Evolutionary conservation across 805 yeast genomes (phyloP), one percentile per base, ranked within the genome.

Genomic region (Cyberlindnera petersonii): DNA sequence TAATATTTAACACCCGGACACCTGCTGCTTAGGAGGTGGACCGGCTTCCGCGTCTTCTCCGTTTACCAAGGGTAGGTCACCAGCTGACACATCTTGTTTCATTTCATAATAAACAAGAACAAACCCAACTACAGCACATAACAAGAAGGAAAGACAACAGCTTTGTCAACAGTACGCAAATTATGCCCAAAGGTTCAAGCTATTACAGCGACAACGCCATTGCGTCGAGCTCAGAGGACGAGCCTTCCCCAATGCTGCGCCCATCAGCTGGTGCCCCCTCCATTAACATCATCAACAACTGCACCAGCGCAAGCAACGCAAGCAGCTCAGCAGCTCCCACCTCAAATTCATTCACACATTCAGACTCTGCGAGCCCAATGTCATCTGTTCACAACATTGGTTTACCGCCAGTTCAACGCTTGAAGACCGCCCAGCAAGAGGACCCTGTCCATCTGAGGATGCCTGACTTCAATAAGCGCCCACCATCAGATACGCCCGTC

Each of bases 401-500:
- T 33, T 35, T 23, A 17, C 37, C 6, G 35, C 34, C 17, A 19
- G 11, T 9, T 17, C 10, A 17, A 20, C 24, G 18, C n/a, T n/a
- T n/a, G 28, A n/a, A 5, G 29, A 9, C 23, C 31, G 21, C n/a
- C 30, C 23, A 5, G 28, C 13, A n/a, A 9, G 40, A 30, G 16
- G 39, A 31, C 11, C 36, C 26, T 21, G 22, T 24, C 2, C 24
- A 33, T 20, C 37, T 37, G 17, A 28, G 38, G 15, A 27, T 28
- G 28, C 48, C 85, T 0, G 77, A 66, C 40, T 83, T 83, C 61
- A 78, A 82, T 54, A 79, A 75, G 58, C 65, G 88, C 32, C 93
- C 93, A 0, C 63, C 78, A 37, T 79, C 82, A 30, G 93, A 83
- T 53, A 83, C 93, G 0, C 93, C 93, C 0, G 70, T 79, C 1